Conservation (phyloP, 129 eudicot genomes). For the Centaurea solstitialis region DNA sequence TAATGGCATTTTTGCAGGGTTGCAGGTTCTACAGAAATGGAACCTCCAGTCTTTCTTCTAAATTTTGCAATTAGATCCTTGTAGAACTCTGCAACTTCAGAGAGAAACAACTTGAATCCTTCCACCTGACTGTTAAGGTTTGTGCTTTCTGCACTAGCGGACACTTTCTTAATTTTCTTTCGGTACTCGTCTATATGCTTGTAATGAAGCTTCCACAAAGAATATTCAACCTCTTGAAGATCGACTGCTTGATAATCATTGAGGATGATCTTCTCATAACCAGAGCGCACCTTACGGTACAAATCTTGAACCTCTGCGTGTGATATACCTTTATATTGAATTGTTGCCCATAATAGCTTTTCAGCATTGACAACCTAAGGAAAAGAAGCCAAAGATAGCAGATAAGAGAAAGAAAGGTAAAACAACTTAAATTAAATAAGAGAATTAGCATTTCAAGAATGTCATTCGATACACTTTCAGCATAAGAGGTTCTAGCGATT, state of each 20-base stretch:
- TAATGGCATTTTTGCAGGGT: constrained; percentile 46
- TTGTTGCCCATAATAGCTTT: constrained; percentile 58
- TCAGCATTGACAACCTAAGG: constrained; percentile 62
- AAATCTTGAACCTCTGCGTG: constrained; percentile 58
- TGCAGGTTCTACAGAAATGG: constrained; percentile 33
- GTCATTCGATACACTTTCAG: neutral
- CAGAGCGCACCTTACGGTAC: constrained; percentile 58
- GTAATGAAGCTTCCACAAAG: constrained; percentile 91
- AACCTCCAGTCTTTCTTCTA: constrained; percentile 35
- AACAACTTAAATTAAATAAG: neutral
- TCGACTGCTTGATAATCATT: constrained; percentile 42
- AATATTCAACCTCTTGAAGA: constrained; percentile 72
- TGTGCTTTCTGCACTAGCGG: constrained; percentile 36
- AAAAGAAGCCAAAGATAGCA: neutral
- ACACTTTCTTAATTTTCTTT: constrained; percentile 48
- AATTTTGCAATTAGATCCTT: constrained; percentile 52
- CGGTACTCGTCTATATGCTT: constrained; percentile 88
- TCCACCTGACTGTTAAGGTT: constrained; percentile 49
- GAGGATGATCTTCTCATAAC: constrained; percentile 60
- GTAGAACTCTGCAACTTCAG: constrained; percentile 77
- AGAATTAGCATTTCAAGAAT: neutral
- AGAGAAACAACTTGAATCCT: constrained; percentile 65
- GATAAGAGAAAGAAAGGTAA: neutral
- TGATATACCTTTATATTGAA: constrained; percentile 67
- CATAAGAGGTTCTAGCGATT: constrained; percentile 16